phyloP scores from a whole-genome alignment of 108 stramenopile genomes.

The Cyclotella choctawhatcheeana region DNA sequence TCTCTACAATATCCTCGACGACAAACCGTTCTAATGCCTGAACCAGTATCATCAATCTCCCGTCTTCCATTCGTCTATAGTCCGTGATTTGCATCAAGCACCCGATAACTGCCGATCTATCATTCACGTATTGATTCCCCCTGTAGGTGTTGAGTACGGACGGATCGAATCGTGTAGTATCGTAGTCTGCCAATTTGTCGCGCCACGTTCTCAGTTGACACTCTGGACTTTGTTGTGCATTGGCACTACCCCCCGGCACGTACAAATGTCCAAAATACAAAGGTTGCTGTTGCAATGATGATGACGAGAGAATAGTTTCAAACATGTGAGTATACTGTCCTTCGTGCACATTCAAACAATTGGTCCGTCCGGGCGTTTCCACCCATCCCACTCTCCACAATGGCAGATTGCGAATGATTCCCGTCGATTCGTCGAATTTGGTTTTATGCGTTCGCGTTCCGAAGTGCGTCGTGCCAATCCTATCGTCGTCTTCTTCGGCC shows the following conservation, averaged over 20 bases:
- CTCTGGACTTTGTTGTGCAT: neutral
- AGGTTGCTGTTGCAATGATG: conserved; percentile 12
- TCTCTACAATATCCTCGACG: conserved; percentile 57
- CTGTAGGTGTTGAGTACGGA: conserved; percentile 12
- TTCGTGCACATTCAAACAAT: conserved; percentile 79
- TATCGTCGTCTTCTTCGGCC: conserved; percentile 16
- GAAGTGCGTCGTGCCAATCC: neutral
- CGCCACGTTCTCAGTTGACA: conserved; percentile 47
- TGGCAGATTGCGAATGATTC: conserved; percentile 57
- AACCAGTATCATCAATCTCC: conserved; percentile 66
- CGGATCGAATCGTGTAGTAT: conserved; percentile 34
- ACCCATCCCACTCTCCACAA: conserved; percentile 76
- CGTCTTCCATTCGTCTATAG: conserved; percentile 73
- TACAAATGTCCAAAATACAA: conserved; percentile 77
- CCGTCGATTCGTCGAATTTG: conserved; percentile 43
- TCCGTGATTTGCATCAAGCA: conserved; percentile 71
- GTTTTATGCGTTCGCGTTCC: conserved; percentile 1
- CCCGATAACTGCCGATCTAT: conserved; percentile 57
- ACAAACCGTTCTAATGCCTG: conserved; percentile 81
- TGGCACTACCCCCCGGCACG: conserved; percentile 35
- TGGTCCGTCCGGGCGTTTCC: conserved; percentile 79
- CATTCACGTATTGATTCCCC: neutral
- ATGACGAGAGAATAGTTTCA: conserved; percentile 57
- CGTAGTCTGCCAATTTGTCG: conserved; percentile 35
- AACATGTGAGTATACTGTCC: conserved; percentile 80